Conservation (phyloP, 805 yeast species). For the Lipomyces kockii region DNA sequence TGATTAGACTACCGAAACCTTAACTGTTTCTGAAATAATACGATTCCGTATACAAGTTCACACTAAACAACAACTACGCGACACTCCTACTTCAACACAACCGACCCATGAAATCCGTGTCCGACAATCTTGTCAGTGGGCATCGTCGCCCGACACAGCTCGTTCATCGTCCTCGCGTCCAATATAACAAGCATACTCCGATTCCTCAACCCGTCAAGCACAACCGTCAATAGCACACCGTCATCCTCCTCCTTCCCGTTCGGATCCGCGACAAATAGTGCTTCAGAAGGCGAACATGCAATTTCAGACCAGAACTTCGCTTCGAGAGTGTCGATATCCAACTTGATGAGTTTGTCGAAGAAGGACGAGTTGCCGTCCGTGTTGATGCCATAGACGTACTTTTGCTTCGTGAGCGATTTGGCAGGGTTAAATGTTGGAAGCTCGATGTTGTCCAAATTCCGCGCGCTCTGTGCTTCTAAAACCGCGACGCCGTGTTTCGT, state of each 20-base stretch:
- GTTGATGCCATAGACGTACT: conserved; percentile 13
- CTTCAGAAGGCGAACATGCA: conserved; percentile 22
- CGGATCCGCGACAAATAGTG: conserved; percentile 15
- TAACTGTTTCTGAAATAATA: too few relatives aligned
- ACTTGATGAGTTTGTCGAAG: conserved; percentile 12
- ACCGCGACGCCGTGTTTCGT: conserved; percentile 9
- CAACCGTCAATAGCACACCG: conserved; percentile 31
- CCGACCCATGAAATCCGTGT: conserved; percentile 32
- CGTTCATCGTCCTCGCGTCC: conserved; percentile 31
- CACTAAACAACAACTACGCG: neutral
- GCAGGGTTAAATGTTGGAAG: conserved; percentile 13
- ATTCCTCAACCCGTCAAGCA: conserved; percentile 22
- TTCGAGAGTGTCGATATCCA: conserved; percentile 6
- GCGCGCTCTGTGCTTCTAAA: neutral
- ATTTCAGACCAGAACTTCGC: conserved; percentile 12
- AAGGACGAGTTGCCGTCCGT: conserved; percentile 11
- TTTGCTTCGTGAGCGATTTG: conserved; percentile 5
- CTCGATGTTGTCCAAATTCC: conserved; percentile 9
- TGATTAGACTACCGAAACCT: too few relatives aligned
- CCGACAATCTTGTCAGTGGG: conserved; percentile 27
- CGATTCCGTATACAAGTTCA: neutral
- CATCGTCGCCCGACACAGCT: conserved; percentile 25
- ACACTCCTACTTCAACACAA: neutral
- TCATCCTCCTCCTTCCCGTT: conserved; percentile 19
- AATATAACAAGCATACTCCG: conserved; percentile 25